Base-by-base conservation (phyloP, 2,329 filamentous ascomycete genomes). In the Biscogniauxia sp. region DNA sequence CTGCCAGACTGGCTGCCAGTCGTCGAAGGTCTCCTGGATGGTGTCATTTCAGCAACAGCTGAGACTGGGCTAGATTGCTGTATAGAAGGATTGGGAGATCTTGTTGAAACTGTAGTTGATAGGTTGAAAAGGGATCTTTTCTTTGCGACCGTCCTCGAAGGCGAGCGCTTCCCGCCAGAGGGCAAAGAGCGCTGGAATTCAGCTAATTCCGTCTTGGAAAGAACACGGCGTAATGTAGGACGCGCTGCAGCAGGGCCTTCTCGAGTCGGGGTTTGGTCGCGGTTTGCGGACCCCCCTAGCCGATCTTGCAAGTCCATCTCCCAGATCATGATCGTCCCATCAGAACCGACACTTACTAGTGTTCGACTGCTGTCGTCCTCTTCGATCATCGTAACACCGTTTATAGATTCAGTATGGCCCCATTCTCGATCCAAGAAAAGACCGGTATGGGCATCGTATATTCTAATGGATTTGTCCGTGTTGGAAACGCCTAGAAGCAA, bases 341-440 rank as follows among this genome's bases (percentile, higher is more conserved):
- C 91, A 5, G 89, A 86, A 1, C 90, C 91, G 32, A 90, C 90
- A 66, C 89, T 93, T 56, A 94, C 84, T 51, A 92, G 77, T 61
- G 82, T 83, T 56, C 84, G 83, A 25, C 79, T 77, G 17, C 81
- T 79, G 17, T 85, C 83, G 0, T 82, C 80, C 7, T 81, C 80
- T 58, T 90, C 85, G 11, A 94, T 74, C 19, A 97, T 77, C 3
- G 90, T 84, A 19, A 96, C 87, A 62, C 93, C 93, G 56, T 91
- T 96, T 65, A 99, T 92, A 8, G 93, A 90, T 72, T 97, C 93
- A 0, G 93, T 97, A 68, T 99, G 95, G 1, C 95, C 95, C 86
- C 93, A 97, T 76, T 98, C 95, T 50, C 92, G 87, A 55, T 93
- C 90, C 26, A 98, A 78, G 60, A 99, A 88, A 1, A 80, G 78